These are phyloP conservation scores for Russula sp. DNA, from an alignment of 768 basidiomycete species.

Conservation along the genomic window DNA sequence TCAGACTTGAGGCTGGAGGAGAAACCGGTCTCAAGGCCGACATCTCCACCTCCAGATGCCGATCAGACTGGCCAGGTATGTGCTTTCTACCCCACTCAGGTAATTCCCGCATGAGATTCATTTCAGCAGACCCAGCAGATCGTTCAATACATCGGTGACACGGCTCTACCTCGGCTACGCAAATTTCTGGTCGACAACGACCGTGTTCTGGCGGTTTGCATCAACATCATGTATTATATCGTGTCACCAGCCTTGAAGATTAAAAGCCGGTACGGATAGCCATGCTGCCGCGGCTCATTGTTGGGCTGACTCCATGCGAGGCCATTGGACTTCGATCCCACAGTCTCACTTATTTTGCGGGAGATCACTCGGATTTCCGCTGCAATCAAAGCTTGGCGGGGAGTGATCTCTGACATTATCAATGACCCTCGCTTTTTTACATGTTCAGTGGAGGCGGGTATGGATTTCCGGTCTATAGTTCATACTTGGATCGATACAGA, in stretches of 20 bases:
- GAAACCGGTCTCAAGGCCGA: slow-evolving; percentile 44
- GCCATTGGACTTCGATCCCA: slow-evolving; percentile 72
- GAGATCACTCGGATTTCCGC: slow-evolving; percentile 77
- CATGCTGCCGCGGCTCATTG: neutral
- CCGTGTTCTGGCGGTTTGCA: slow-evolving; percentile 71
- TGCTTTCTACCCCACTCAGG: neutral
- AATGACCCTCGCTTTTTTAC: slow-evolving; percentile 87
- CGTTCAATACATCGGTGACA: slow-evolving; percentile 59
- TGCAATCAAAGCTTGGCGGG: slow-evolving; percentile 79
- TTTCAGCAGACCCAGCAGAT: slow-evolving; percentile 41
- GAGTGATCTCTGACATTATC: slow-evolving; percentile 72
- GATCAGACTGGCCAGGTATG: slow-evolving; percentile 47
- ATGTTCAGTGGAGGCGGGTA: slow-evolving; percentile 48
- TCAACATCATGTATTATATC: slow-evolving; percentile 79
- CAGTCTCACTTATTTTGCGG: slow-evolving; percentile 58
- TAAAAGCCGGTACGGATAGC: slow-evolving; percentile 50
- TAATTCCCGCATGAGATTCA: neutral
- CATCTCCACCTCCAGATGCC: slow-evolving; percentile 33
- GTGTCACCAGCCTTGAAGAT: slow-evolving; percentile 76
- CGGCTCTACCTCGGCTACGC: slow-evolving; percentile 67
- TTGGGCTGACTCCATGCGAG: slow-evolving; percentile 32
- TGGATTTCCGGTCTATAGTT: slow-evolving; percentile 72
- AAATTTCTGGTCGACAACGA: slow-evolving; percentile 81
- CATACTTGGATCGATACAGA: slow-evolving; percentile 80
- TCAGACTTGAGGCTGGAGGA: slow-evolving; percentile 52